These are phyloP conservation scores for Plasmopara viticola DNA, from an alignment of 352 stramenopile genomes.

Conservation along the genomic window DNA sequence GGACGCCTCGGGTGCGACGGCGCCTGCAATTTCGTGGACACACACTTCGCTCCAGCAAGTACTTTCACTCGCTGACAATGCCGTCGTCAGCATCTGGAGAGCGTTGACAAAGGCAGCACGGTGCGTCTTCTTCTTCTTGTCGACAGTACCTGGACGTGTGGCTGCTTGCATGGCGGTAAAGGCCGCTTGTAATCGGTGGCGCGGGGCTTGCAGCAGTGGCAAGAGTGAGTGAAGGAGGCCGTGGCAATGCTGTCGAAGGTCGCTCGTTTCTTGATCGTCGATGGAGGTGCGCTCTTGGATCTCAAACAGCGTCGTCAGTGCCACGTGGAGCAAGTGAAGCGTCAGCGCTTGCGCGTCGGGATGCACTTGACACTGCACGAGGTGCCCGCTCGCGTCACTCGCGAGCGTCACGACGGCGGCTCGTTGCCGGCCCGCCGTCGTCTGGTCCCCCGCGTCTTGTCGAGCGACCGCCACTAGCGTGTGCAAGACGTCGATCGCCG, in stretches of 20 bases:
- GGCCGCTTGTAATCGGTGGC: slow-evolving; percentile 8
- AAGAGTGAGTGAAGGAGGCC: slow-evolving; percentile 45
- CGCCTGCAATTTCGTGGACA: slow-evolving; percentile 45
- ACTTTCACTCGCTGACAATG: slow-evolving; percentile 24
- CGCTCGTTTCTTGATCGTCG: slow-evolving; percentile 15
- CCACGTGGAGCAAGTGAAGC: slow-evolving; percentile 21
- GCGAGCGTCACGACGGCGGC: slow-evolving; percentile 20
- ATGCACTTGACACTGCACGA: slow-evolving; percentile 8
- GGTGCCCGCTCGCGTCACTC: slow-evolving; percentile 21
- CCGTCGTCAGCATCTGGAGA: slow-evolving; percentile 20
- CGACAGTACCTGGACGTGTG: slow-evolving; percentile 1
- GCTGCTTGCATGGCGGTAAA: slow-evolving; percentile 14
- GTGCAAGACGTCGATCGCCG: slow-evolving; percentile 36
- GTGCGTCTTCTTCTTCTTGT: slow-evolving; percentile 8
- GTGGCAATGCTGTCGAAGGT: slow-evolving; percentile 35
- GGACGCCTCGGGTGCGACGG: slow-evolving; percentile 24
- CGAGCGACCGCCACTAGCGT: neutral
- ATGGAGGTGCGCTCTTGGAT: slow-evolving; percentile 9
- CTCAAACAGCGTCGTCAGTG: slow-evolving; percentile 20
- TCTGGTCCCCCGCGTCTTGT: neutral
- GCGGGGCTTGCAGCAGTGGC: slow-evolving; percentile 25
- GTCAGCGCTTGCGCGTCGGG: slow-evolving; percentile 13
- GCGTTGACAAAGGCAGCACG: slow-evolving; percentile 12
- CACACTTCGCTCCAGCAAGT: slow-evolving; percentile 52
- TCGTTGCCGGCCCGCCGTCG: neutral